phyloP scores from a whole-genome alignment of 179 eudicot genomes.

The Beta corolliflora region DNA sequence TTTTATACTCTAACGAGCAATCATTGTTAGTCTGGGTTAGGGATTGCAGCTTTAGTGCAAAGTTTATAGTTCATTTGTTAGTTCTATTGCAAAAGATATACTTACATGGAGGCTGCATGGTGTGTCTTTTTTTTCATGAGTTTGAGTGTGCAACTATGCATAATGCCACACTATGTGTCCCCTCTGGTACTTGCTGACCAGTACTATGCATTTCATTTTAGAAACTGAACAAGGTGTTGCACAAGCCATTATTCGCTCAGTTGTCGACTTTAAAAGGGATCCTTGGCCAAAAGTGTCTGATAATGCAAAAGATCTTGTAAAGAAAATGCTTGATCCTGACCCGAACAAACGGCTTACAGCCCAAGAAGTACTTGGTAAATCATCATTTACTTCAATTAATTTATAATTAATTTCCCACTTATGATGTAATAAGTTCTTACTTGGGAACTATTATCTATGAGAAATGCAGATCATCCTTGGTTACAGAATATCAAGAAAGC shows the following conservation, averaged over 20 bases:
- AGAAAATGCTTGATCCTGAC: constrained; percentile 77
- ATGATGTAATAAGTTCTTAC: constrained; percentile 14
- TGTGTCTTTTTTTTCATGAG: background rate
- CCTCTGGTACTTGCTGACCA: constrained; percentile 19
- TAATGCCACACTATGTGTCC: background rate
- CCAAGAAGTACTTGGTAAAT: constrained; percentile 71
- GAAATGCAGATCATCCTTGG: constrained; percentile 75
- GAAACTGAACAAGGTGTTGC: constrained; percentile 96
- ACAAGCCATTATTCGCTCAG: constrained; percentile 83
- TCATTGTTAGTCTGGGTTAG: no score
- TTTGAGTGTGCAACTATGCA: constrained; percentile 1
- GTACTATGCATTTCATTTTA: constrained; percentile 29
- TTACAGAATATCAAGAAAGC: constrained; percentile 74
- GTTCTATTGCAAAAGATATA: background rate
- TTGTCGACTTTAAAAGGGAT: constrained; percentile 75
- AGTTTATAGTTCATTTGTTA: background rate
- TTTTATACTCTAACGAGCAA: no score
- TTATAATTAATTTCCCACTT: background rate
- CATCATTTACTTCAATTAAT: background rate
- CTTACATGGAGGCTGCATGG: background rate
- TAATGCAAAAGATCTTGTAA: constrained; percentile 83
- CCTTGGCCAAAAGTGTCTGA: constrained; percentile 94
- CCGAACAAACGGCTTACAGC: constrained; percentile 74
- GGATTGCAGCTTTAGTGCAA: no score
- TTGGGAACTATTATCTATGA: constrained; percentile 5